These are phyloP conservation scores for Phytophthora pisi DNA, from an alignment of 352 stramenopile species.

Conservation along the genomic window DNA sequence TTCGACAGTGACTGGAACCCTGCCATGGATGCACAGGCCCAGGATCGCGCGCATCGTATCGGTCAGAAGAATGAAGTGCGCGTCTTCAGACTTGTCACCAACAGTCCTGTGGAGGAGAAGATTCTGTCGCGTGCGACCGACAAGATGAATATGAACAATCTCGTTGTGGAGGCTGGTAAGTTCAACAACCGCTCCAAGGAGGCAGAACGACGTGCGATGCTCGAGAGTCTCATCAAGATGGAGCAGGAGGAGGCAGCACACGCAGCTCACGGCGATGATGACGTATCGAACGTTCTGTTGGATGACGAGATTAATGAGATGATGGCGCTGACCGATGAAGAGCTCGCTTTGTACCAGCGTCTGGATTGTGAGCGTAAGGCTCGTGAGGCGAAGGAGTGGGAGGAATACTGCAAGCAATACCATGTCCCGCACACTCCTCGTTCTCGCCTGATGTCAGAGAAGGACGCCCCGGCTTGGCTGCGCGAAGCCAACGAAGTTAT, in stretches of 20 bases:
- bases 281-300: conserved; percentile 65
- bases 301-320: conserved; percentile 91
- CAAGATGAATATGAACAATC: conserved; percentile 94
- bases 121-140: conserved; percentile 86
- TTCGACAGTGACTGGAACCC: conserved; percentile 99
- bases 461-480: conserved; percentile 76
- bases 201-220: conserved; percentile 80
- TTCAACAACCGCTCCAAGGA: conserved; percentile 91
- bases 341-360: conserved; percentile 79
- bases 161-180: conserved; percentile 89
- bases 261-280: conserved; percentile 64
- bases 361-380: conserved; percentile 68
- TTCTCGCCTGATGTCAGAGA: conserved; percentile 68
- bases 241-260: conserved; percentile 85
- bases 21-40: conserved; percentile 94
- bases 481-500: conserved; percentile 72
- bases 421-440: conserved; percentile 48
- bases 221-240: conserved; percentile 91
- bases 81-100: conserved; percentile 87
- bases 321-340: conserved; percentile 89
- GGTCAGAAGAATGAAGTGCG: conserved; percentile 92
- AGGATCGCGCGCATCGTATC: conserved; percentile 93
- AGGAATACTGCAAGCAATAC: conserved; percentile 68
- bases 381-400: conserved; percentile 71
- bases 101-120: conserved; percentile 89